Percentiles rank a stretch among this genome's conserved stretches.
Evolutionary conservation across 768 basidiomycete genomes (phyloP).

Genomic region (Grammothele lineata): DNA sequence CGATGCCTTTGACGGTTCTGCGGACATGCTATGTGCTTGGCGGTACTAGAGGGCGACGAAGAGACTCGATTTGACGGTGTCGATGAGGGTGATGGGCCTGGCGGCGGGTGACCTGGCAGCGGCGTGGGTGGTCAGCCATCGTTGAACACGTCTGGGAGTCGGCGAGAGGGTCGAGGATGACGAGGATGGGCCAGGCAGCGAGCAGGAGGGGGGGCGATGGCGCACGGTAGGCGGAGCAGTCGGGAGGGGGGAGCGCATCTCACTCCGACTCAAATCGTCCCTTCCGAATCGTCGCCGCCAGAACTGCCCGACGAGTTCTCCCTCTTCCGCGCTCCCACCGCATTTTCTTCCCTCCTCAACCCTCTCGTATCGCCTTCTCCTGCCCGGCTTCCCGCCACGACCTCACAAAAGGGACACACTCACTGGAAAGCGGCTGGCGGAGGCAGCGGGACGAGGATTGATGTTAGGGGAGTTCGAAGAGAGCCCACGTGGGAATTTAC

Average conservation of each 20-base stretch:
- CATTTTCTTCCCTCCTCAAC: slow-evolving; percentile 3
- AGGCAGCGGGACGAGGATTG: slow-evolving; percentile 8
- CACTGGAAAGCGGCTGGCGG: neutral
- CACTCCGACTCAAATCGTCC: slow-evolving; percentile 30
- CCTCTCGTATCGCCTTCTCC: neutral
- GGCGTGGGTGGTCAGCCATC: slow-evolving; percentile 7
- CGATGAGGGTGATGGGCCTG: neutral
- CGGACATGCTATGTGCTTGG: slow-evolving; percentile 16
- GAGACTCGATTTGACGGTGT: neutral
- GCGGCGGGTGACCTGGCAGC: slow-evolving; percentile 7
- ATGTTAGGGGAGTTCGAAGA: slow-evolving; percentile 18
- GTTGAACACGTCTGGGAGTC: slow-evolving; percentile 4
- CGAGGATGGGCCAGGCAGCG: neutral
- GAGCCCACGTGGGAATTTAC: slow-evolving; percentile 14
- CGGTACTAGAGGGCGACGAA: neutral
- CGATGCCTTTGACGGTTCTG: slow-evolving; percentile 18
- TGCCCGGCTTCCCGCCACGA: neutral
- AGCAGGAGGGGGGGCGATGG: neutral
- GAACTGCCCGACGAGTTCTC: slow-evolving; percentile 19
- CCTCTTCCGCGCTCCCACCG: slow-evolving; percentile 4
- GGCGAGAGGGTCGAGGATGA: neutral
- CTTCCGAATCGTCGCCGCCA: slow-evolving; percentile 30
- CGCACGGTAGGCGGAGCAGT: slow-evolving; percentile 25
- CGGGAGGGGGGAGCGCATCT: slow-evolving; percentile 16
- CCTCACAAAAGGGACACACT: neutral